Conservation (phyloP, 2,329 filamentous ascomycete species). For the Colletotrichum chrysophilum region DNA sequence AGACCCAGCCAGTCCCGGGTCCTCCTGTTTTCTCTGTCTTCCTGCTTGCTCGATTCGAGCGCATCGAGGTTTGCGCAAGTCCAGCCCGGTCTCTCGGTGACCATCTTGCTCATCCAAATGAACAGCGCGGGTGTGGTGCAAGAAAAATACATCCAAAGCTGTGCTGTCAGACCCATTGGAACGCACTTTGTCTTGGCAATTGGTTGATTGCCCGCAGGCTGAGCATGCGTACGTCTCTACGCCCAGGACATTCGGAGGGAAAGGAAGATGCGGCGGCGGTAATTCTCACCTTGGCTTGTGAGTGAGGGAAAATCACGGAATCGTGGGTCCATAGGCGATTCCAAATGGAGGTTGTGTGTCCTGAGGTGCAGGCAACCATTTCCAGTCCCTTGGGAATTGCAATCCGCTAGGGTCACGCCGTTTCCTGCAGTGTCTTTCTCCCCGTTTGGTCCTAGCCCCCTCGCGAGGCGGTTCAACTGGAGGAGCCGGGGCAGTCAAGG, state of each 20-base stretch:
- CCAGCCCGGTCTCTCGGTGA: not conserved
- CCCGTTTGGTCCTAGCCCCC: not conserved
- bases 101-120: not conserved
- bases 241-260: not conserved
- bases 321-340: slow-evolving; percentile 12
- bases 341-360: slow-evolving; percentile 5
- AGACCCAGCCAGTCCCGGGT: not conserved
- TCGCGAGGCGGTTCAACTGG: not conserved
- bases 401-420: not conserved
- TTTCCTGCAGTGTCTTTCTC: not conserved
- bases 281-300: not conserved
- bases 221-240: not conserved
- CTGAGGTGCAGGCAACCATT: slow-evolving; percentile 22
- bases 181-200: not conserved
- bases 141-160: slow-evolving; percentile 7
- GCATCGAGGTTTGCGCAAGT: not conserved
- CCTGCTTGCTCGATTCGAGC: not conserved
- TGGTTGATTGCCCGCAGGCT: not conserved
- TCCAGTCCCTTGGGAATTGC: slow-evolving; percentile 22
- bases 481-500: not conserved
- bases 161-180: not conserved
- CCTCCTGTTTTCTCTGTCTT: not conserved
- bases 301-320: slow-evolving; percentile 4
- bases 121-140: not conserved
- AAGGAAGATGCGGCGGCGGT: not conserved